Evolutionary conservation across 23 red algal species (phyloP).

Genomic region (Gracilaria domingensis): DNA sequence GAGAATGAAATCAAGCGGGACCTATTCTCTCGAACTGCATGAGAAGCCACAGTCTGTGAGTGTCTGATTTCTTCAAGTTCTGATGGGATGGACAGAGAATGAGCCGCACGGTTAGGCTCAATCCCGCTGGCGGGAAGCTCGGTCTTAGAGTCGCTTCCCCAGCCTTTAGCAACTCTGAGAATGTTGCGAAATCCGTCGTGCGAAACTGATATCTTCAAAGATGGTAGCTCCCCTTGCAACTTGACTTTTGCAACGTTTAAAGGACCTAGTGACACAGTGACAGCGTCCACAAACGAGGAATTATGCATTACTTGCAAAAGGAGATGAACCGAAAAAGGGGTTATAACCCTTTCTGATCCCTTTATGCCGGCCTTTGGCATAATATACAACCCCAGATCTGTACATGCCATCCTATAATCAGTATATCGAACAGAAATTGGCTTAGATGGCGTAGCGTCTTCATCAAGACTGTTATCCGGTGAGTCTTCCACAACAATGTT

Average conservation of each 20-base stretch:
- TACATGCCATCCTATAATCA: constrained; percentile 67
- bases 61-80: constrained; percentile 61
- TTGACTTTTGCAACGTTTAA: constrained; percentile 43
- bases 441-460: not conserved
- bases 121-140: constrained; percentile 42
- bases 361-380: constrained; percentile 38
- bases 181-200: constrained; percentile 72
- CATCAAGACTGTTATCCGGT: not conserved
- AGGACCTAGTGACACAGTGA: not conserved
- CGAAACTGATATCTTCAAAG: constrained; percentile 60
- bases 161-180: constrained; percentile 49
- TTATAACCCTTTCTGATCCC: constrained; percentile 64
- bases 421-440: constrained; percentile 57
- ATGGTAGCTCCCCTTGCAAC: constrained; percentile 63
- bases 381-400: constrained; percentile 72
- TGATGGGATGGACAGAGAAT: constrained; percentile 57
- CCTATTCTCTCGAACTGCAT: not conserved
- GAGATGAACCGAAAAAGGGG: constrained; percentile 78
- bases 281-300: constrained; percentile 78
- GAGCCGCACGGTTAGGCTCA: constrained; percentile 59
- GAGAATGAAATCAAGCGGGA: constrained; percentile 59
- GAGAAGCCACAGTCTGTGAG: not conserved
- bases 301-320: constrained; percentile 75
- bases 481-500: constrained; percentile 17
- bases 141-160: constrained; percentile 29